A percentile compares a stretch with the other conserved stretches of the same genome.
Evolutionary conservation across 2,329 filamentous ascomycete genomes (phyloP).

Genomic region (Aspergillus brasiliensis): DNA sequence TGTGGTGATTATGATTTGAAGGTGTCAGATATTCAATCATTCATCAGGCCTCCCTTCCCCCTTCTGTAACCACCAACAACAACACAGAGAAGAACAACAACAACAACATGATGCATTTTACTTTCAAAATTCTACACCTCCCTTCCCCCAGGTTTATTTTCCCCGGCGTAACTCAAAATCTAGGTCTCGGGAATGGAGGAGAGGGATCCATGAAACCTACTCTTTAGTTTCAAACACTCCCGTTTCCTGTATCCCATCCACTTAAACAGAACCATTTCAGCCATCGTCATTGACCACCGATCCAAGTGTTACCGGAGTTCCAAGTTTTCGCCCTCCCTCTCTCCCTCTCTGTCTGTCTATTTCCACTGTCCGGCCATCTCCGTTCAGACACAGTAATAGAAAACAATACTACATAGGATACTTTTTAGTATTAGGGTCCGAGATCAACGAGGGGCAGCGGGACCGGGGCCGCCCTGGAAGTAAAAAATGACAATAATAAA

Average conservation of each 20-base stretch:
- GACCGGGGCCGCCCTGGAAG: not conserved
- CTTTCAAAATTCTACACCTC: not conserved
- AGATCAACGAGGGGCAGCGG: constrained; percentile 1
- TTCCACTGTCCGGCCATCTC: not conserved
- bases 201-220: constrained; percentile 1
- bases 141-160: not conserved
- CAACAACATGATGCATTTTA: not conserved
- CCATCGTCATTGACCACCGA: constrained; percentile 7
- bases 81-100: not conserved
- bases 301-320: too few species aligned
- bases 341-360: not conserved
- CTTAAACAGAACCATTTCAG: constrained; percentile 11
- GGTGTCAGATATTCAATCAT: too few species aligned
- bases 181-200: constrained; percentile 12
- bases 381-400: not conserved
- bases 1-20: too few species aligned
- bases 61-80: not conserved
- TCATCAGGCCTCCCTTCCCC: too few species aligned
- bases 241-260: constrained; percentile 14
- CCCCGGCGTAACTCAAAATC: constrained; percentile 19
- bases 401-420: not conserved
- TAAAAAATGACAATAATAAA: not conserved
- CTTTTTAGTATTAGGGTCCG: not conserved
- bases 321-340: not conserved
- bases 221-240: constrained; percentile 2